These are phyloP conservation scores for Zychaea mexicana DNA, from an alignment of 371 early-diverging fungal genomes.

Conservation along the genomic window DNA sequence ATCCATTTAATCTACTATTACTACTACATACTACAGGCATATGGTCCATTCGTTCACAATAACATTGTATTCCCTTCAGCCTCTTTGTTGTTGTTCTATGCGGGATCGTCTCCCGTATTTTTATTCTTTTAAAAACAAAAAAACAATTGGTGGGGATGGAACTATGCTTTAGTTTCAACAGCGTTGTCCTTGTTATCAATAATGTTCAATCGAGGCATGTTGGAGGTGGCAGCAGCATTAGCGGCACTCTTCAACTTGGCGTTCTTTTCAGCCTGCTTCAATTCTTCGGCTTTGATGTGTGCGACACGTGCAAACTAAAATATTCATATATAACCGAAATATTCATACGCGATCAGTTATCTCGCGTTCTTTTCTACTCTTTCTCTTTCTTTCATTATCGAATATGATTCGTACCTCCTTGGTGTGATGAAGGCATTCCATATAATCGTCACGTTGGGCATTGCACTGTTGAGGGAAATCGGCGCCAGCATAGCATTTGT, in stretches of 20 bases:
- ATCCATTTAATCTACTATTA: not conserved
- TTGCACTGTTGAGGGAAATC: conserved; percentile 73
- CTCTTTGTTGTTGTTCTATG: not conserved
- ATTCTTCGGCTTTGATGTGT: conserved; percentile 60
- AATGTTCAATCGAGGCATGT: conserved; percentile 59
- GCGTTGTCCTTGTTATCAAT: conserved; percentile 55
- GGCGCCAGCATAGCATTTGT: conserved; percentile 80
- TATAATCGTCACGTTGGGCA: conserved; percentile 76
- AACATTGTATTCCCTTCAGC: too few species aligned
- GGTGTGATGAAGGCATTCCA: conserved; percentile 83
- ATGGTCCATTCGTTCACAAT: not conserved
- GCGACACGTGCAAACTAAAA: conserved; percentile 59
- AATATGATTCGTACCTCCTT: conserved; percentile 64
- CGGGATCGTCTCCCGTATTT: conserved; percentile 1
- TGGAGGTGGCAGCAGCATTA: conserved; percentile 58
- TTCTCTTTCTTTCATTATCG: not conserved
- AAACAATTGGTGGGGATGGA: not conserved
- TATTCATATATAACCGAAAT: too few species aligned
- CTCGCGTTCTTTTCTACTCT: not conserved
- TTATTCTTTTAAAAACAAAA: conserved; percentile 4
- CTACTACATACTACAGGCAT: not conserved
- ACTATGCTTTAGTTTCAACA: conserved; percentile 35
- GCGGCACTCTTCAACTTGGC: conserved; percentile 54
- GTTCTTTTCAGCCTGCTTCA: conserved; percentile 62
- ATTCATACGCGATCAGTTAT: not conserved